phyloP scores from a whole-genome alignment of 202 grass and related monocot species.

The Alloteropsis angusta region DNA sequence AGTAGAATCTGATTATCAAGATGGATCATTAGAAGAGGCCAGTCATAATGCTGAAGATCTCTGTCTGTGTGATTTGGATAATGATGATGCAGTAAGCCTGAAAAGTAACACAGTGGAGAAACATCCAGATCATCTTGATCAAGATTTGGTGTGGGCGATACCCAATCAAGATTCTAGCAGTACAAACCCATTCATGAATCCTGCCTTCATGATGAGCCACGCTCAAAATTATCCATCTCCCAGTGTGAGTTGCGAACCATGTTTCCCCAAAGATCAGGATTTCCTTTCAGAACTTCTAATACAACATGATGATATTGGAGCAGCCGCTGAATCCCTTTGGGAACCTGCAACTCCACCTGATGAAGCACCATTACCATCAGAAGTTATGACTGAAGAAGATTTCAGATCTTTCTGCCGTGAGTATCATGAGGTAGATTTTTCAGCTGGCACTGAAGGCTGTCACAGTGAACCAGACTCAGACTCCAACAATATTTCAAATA shows the following conservation, averaged over 20 bases:
- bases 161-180: conserved; percentile 38
- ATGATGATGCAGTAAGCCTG: conserved; percentile 14
- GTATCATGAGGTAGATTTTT: conserved; percentile 41
- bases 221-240: conserved; percentile 22
- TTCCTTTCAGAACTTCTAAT: conserved; percentile 42
- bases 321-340: conserved; percentile 49
- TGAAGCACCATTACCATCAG: conserved; percentile 41
- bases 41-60: conserved; percentile 17
- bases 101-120: conserved; percentile 15
- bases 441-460: conserved; percentile 11
- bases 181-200: conserved; percentile 43
- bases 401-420: conserved; percentile 39
- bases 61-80: conserved; percentile 17
- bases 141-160: conserved; percentile 14
- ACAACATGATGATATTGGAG: conserved; percentile 23
- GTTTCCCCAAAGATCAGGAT: conserved; percentile 41
- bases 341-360: conserved; percentile 54
- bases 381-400: conserved; percentile 44
- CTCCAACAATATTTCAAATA: not conserved
- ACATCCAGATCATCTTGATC: conserved; percentile 20
- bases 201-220: conserved; percentile 13
- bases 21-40: conserved; percentile 22
- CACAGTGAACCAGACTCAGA: conserved; percentile 35
- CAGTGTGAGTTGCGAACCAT: conserved; percentile 11
- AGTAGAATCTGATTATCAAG: conserved; percentile 28